Conservation (phyloP, 2,329 filamentous ascomycete species). For the Hymenoscyphus salicellus region DNA sequence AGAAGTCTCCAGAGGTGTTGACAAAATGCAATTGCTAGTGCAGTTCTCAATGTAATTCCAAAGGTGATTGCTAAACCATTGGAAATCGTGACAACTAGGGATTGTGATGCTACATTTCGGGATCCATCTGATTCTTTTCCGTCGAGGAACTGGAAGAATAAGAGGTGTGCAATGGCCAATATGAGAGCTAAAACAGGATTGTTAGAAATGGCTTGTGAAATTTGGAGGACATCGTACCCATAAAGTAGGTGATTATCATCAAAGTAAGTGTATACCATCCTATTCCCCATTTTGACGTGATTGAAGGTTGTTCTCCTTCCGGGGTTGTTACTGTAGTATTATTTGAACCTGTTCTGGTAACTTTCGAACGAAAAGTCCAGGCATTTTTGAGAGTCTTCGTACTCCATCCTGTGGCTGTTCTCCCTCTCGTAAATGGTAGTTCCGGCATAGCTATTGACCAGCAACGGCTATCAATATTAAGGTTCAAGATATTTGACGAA, state of each 20-base stretch:
- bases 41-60: conserved; percentile 18
- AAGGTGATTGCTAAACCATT: conserved; percentile 29
- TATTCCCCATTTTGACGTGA: conserved; percentile 19
- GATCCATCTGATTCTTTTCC: conserved; percentile 25
- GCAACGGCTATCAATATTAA: background rate
- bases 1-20: conserved; percentile 28
- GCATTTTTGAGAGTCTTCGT: background rate
- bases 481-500: background rate
- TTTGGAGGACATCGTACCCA: conserved; percentile 16
- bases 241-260: conserved; percentile 21
- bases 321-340: background rate
- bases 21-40: conserved; percentile 21
- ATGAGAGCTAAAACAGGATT: conserved; percentile 13
- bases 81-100: conserved; percentile 25
- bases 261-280: conserved; percentile 27
- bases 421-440: background rate
- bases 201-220: background rate
- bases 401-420: background rate
- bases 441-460: background rate
- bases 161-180: conserved; percentile 21
- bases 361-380: background rate
- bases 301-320: background rate
- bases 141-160: conserved; percentile 25
- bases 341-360: background rate
- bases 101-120: conserved; percentile 22